Evolutionary conservation across 768 basidiomycete species (phyloP).

Genomic region (Clitopilus passeckerianus): DNA sequence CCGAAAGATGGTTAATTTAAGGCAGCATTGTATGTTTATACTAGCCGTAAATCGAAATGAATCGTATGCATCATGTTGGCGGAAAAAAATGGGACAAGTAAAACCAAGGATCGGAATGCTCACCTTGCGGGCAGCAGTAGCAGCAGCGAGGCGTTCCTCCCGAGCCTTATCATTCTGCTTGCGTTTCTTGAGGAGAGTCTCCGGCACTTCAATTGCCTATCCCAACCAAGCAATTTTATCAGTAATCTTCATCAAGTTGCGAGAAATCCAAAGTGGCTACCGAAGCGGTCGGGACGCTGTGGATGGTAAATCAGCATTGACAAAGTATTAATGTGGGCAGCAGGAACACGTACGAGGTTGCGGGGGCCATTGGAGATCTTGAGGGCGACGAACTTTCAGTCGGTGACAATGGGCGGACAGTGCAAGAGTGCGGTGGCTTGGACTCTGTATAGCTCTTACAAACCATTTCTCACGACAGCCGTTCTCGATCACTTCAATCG

Average conservation of each 20-base stretch:
- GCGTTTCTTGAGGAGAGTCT: conserved; percentile 99
- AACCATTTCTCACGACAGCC: background rate
- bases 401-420: conserved; percentile 9
- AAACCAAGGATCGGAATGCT: conserved; percentile 18
- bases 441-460: conserved; percentile 9
- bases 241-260: conserved; percentile 16
- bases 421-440: background rate
- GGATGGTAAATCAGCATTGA: conserved; percentile 7
- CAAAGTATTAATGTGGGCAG: background rate
- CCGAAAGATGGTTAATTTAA: conserved; percentile 95
- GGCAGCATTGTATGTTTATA: conserved; percentile 58
- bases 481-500: no score
- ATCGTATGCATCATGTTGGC: conserved; percentile 79
- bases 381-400: conserved; percentile 34
- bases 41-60: conserved; percentile 76
- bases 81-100: conserved; percentile 6
- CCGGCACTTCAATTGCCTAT: conserved; percentile 93
- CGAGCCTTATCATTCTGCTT: conserved; percentile 96
- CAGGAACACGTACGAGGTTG: conserved; percentile 55
- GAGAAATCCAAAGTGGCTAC: conserved; percentile 22
- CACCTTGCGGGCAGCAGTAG: conserved; percentile 86
- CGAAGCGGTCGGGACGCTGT: conserved; percentile 54
- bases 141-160: conserved; percentile 87
- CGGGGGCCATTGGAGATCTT: conserved; percentile 51
- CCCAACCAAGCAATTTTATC: background rate